Percentiles rank a stretch among this genome's conserved stretches.
Conservation (phyloP, 108 stramenopile species). For the Discostella pseudostelligera region DNA sequence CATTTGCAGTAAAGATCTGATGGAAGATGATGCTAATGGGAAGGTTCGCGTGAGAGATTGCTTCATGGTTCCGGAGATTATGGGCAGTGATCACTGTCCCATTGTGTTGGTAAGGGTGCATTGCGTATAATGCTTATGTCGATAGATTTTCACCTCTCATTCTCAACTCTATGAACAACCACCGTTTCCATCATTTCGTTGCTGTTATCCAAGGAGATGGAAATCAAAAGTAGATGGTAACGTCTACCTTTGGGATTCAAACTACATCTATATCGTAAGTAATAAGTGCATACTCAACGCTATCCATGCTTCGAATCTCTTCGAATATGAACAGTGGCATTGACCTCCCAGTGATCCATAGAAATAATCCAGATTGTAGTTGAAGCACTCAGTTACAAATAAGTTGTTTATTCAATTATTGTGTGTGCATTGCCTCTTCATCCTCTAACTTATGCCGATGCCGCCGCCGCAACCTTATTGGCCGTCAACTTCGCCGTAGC, state of each 20-base stretch:
- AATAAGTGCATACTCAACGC: no score
- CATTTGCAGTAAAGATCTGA: conserved; percentile 65
- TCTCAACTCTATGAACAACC: neutral
- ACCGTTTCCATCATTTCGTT: conserved; percentile 3
- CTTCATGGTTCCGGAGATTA: conserved; percentile 71
- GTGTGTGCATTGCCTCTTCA: no score
- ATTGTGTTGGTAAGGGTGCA: conserved; percentile 60
- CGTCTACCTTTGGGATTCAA: no score
- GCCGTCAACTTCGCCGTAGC: conserved; percentile 64
- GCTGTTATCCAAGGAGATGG: conserved; percentile 19
- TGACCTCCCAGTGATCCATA: no score
- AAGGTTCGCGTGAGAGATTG: conserved; percentile 74
- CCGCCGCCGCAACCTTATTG: conserved; percentile 43
- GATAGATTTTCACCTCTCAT: neutral
- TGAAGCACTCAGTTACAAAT: no score
- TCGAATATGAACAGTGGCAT: no score
- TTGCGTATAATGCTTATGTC: neutral
- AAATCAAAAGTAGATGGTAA: conserved; percentile 24
- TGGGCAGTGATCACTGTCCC: conserved; percentile 87
- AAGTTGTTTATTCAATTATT: no score
- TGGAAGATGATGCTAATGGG: conserved; percentile 43
- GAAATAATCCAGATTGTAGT: no score
- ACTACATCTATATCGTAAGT: no score
- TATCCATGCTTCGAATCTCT: no score
- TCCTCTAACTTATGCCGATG: conserved; percentile 25